phyloP scores from a whole-genome alignment of 208 protist genomes.

The Trypanosoma cruzi region DNA sequence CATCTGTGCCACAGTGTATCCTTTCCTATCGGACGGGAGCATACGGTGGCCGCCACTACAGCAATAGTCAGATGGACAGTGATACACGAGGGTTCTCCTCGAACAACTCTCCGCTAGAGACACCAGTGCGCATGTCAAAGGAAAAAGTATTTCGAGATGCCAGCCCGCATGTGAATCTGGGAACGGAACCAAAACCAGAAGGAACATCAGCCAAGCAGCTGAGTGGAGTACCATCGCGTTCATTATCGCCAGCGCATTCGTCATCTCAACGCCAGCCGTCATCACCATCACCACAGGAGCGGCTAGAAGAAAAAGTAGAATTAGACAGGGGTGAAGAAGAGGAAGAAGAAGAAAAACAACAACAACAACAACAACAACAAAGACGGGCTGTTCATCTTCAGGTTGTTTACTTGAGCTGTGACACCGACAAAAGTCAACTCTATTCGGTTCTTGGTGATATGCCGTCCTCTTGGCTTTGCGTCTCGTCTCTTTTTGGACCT shows the following conservation, averaged over 20 bases:
- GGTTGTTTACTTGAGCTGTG: slow-evolving; percentile 67
- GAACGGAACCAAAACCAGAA: background rate
- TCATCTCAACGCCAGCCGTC: background rate
- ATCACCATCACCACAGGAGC: too few species aligned
- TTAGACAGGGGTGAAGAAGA: too few species aligned
- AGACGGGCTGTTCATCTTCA: slow-evolving; percentile 19
- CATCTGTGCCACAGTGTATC: background rate
- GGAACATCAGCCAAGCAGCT: background rate
- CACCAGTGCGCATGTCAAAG: background rate
- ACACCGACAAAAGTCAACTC: slow-evolving; percentile 41
- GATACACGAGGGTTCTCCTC: slow-evolving; percentile 2
- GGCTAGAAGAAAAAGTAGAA: too few species aligned
- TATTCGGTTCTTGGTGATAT: slow-evolving; percentile 30
- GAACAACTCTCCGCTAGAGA: slow-evolving; percentile 3
- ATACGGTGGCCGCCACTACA: background rate
- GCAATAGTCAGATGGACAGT: background rate
- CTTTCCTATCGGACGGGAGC: slow-evolving; percentile 1
- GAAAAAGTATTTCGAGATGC: background rate
- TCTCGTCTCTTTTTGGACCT: slow-evolving; percentile 25
- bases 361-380: background rate
- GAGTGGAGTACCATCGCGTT: background rate
- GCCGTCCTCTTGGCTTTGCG: slow-evolving; percentile 58
- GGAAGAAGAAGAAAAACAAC: background rate
- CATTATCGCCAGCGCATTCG: background rate
- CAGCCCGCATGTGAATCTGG: background rate